Evolutionary conservation across 2,329 filamentous ascomycete species (phyloP).

Genomic region (Diaporthe sp.): DNA sequence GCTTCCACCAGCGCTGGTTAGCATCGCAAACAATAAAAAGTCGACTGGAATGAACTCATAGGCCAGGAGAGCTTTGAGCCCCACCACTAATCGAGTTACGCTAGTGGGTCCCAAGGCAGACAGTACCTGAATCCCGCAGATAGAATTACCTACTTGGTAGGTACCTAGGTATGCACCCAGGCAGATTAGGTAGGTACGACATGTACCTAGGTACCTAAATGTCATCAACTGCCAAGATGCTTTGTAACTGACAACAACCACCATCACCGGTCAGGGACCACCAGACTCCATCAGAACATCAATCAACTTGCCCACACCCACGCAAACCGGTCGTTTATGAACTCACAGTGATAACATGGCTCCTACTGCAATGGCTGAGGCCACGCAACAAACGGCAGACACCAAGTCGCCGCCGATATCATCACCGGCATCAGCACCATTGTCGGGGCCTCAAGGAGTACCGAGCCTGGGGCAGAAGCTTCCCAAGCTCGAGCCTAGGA

Average conservation of each 20-base stretch:
- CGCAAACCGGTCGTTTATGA: neutral
- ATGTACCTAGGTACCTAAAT: conserved; percentile 7
- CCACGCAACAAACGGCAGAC: neutral
- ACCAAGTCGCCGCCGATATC: conserved; percentile 2
- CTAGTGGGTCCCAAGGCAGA: conserved; percentile 14
- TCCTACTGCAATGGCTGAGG: neutral
- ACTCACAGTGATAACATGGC: neutral
- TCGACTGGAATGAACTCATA: conserved; percentile 35
- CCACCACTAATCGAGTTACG: conserved; percentile 21
- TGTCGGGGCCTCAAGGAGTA: conserved; percentile 44
- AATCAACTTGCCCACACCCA: neutral
- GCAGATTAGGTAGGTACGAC: neutral
- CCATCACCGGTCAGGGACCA: conserved; percentile 1
- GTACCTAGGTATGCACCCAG: neutral
- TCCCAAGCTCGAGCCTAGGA: conserved; percentile 76
- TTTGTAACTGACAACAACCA: conserved; percentile 9
- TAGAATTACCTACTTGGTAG: neutral
- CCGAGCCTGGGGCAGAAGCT: conserved; percentile 69
- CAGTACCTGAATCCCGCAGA: neutral
- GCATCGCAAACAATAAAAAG: conserved; percentile 18
- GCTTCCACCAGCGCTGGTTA: neutral
- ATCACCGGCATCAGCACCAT: conserved; percentile 35
- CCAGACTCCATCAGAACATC: neutral
- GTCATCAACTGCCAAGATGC: conserved; percentile 1
- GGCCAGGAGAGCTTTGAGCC: conserved; percentile 32